A percentile compares a stretch with the other conserved stretches of the same genome.
These are phyloP conservation scores for Heliocybe sulcata DNA, from an alignment of 1,284 basidiomycete genomes.

Conservation along the genomic window DNA sequence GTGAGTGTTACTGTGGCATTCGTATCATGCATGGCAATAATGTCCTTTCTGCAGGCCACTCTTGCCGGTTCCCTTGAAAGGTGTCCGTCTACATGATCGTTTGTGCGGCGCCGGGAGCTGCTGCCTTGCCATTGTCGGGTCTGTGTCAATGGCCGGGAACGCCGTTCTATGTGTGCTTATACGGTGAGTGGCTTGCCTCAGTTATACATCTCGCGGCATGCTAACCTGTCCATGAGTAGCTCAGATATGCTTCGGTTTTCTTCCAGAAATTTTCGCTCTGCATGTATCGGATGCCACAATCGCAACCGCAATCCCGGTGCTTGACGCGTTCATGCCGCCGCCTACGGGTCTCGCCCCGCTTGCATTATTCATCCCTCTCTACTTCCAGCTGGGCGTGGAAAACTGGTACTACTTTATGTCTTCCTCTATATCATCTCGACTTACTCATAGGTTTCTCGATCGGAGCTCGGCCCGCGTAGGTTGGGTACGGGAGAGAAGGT, in stretches of 20 bases:
- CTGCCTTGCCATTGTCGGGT: conserved; percentile 42
- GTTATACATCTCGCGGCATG: not conserved
- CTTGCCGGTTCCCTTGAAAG: conserved; percentile 29
- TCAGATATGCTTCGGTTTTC: conserved; percentile 51
- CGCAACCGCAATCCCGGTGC: conserved; percentile 26
- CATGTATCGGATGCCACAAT: conserved; percentile 13
- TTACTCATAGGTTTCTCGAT: conserved; percentile 24
- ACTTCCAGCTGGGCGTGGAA: conserved; percentile 31
- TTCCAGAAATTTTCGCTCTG: conserved; percentile 42
- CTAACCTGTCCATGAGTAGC: too few relatives aligned
- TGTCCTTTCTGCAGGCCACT: not conserved
- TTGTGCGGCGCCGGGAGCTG: conserved; percentile 43
- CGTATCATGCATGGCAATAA: not conserved
- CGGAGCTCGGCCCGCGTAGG: conserved; percentile 40
- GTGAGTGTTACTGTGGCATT: conserved; percentile 8
- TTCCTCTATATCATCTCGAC: too few relatives aligned
- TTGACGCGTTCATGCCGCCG: conserved; percentile 24
- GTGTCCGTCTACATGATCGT: conserved; percentile 34
- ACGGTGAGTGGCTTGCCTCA: conserved; percentile 21
- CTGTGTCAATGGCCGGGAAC: too few relatives aligned
- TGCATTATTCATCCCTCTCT: conserved; percentile 28
- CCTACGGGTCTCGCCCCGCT: conserved; percentile 29
- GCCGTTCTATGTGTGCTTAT: too few relatives aligned
- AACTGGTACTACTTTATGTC: conserved; percentile 16
- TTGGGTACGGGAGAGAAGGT: conserved; percentile 29